Base-by-base conservation (phyloP, 495 filamentous ascomycete genomes). In the Hypoxylon fuscum region DNA sequence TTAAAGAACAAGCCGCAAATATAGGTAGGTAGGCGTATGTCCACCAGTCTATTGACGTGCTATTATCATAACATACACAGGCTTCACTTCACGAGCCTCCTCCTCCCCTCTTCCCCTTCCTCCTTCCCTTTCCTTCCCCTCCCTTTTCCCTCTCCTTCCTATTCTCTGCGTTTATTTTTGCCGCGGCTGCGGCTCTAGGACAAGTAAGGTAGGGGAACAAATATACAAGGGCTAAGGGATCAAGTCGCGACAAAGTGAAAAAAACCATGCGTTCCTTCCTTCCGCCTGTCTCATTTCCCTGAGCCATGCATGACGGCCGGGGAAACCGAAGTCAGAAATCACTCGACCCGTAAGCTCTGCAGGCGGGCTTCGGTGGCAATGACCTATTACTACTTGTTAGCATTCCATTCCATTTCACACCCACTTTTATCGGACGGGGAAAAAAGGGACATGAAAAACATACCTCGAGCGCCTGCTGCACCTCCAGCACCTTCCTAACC, bases 391-490 rank as follows among this genome's bases (percentile, higher is more conserved):
- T 2, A 9, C 0, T 52, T 14, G 31, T 62, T 52, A 67, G 48
- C 43, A 23, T 25, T 18, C n/a, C 5, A 31, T 18, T 43, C 6
- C 34, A 7, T 20, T 29, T 7, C 37, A 35, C 14, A 56, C 20
- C 2, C 17, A 49, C 6, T 23, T 27, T 27, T 27, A 27, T 12
- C 12, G 12, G 27, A 42, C 37, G 14, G 23, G 52, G 14, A 37
- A 31, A 51, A 46, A 62, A 55, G 65, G 29, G n/a, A 15, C 1
- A n/a, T 14, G 2, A 15, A 45, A 37, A 60, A 78, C 87, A 85
- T 76, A 97, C 95, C 73, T 98, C 95, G 64, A 98, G 79, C 69
- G 95, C 95, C 76, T 98, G 94, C 77, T 90, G 87, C 35, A 98
- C 96, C 76, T 98, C 95, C 76, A 98, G 78, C 62, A 96, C 88